Evolutionary conservation across 1,139 yeast species (phyloP).

Genomic region (Saccharomyces hybrid): DNA sequence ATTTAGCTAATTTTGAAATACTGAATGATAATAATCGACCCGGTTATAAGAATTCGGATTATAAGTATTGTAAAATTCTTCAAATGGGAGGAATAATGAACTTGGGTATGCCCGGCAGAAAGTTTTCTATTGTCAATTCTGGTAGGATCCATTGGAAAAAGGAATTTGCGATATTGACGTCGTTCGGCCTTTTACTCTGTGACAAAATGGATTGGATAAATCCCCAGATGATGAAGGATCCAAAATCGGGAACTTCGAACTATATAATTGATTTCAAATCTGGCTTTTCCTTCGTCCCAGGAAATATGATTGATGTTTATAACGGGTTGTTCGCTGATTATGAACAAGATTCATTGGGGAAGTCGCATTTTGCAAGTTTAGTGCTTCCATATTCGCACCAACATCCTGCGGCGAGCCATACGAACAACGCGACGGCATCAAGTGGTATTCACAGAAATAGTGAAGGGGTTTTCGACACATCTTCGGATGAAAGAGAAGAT

Average conservation of each 20-base stretch:
- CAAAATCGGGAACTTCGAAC: slow-evolving; percentile 20
- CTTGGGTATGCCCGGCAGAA: slow-evolving; percentile 14
- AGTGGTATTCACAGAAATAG: neutral
- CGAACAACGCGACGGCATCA: neutral
- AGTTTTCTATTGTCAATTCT: slow-evolving; percentile 26
- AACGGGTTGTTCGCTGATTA: slow-evolving; percentile 22
- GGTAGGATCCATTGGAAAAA: slow-evolving; percentile 36
- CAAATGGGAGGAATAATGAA: slow-evolving; percentile 27
- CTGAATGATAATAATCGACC: slow-evolving; percentile 8
- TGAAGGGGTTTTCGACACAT: neutral
- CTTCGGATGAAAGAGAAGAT: neutral
- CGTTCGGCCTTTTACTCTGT: slow-evolving; percentile 40
- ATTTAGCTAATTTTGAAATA: slow-evolving; percentile 15
- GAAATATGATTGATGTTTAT: slow-evolving; percentile 11
- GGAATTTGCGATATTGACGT: slow-evolving; percentile 39
- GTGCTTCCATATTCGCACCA: neutral
- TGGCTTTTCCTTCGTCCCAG: slow-evolving; percentile 6
- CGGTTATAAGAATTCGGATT: slow-evolving; percentile 9
- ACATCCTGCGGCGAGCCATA: neutral
- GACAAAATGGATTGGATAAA: slow-evolving; percentile 31
- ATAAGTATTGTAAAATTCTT: slow-evolving; percentile 23
- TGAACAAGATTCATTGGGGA: slow-evolving; percentile 8
- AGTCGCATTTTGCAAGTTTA: slow-evolving; percentile 3
- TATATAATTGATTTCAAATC: slow-evolving; percentile 25
- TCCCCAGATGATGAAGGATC: slow-evolving; percentile 22